Evolutionary conservation across 768 basidiomycete genomes (phyloP), one percentile per base, ranked within the genome.

Genomic region (Astraeus odoratus): DNA sequence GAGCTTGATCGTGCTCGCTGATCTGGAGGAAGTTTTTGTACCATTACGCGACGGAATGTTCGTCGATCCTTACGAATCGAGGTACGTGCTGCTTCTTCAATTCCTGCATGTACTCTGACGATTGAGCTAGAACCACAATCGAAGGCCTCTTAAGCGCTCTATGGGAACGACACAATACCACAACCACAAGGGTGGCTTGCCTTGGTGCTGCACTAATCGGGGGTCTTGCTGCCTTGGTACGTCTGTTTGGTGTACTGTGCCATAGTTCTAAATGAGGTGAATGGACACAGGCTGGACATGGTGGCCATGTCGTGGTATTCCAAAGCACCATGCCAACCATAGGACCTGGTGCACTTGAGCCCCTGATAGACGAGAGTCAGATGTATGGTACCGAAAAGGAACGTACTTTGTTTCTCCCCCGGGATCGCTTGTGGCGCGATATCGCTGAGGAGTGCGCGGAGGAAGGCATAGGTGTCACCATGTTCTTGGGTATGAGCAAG

Each of bases 1-100:
- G 1, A 72, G 73, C 27, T 84, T 94, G 73, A 70, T 94, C 35
- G 77, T 98, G 35, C 76, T 97, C 8, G 69, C 87, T 1, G 96
- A 98, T 59, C 66, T 98, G 29, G 85, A 91, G n/a, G 96, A 99
- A 44, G 81, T 92, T 16, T 98, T 94, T 64, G 64, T 87, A 1
- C 96, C 96, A 0, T 61, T 91, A 19, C 69, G 70, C 16, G 66
- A 72, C 5, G 85, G 83, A 2, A 69, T 94, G 31, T 86, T 97
- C 48, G 91, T 84, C 8, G 75, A 88, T 48, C 84, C 90, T 12
- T 49, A 57, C 42, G 77, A 83, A 48, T 83, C 81, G 37, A 75
- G 82, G 88, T 91, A 51, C 49, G 77, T 65, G 44, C 36, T 42
- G 10, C 33, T 37, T 42, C 25, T 31, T 8, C n/a, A n/a, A n/a